Evolutionary conservation across 78 protist genomes (phyloP).

Genomic region (Emiliania huxleyi): DNA sequence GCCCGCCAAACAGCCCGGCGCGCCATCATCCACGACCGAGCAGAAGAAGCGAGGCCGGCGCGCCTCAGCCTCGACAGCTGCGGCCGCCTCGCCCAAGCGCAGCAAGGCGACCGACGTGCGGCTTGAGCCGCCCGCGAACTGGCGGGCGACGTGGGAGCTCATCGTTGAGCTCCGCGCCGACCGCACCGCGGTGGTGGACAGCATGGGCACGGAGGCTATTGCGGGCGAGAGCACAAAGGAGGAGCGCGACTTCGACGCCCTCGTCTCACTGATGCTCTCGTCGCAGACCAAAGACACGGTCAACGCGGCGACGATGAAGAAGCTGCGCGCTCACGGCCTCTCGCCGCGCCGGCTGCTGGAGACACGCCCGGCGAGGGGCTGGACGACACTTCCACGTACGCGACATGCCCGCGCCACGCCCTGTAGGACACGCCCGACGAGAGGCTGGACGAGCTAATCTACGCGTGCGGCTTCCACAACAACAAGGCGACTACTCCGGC

Average conservation of each 20-base stretch:
- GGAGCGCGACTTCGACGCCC: constrained; percentile 64
- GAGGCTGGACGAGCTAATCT: constrained; percentile 45
- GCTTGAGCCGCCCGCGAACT: neutral
- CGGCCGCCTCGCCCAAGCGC: too few species aligned
- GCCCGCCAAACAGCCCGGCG: too few species aligned
- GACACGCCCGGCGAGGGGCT: too few species aligned
- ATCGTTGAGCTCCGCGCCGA: constrained; percentile 60
- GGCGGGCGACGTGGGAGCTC: constrained; percentile 41
- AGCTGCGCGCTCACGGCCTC: constrained; percentile 62
- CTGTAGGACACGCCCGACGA: neutral
- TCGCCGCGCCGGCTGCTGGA: neutral
- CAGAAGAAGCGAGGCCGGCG: too few species aligned
- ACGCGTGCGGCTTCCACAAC: constrained; percentile 65
- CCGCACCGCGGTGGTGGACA: constrained; percentile 78
- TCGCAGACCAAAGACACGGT: constrained; percentile 79
- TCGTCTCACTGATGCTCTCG: constrained; percentile 73
- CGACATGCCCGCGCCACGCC: too few species aligned
- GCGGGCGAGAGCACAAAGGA: neutral
- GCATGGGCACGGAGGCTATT: constrained; percentile 60
- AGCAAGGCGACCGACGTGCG: too few species aligned
- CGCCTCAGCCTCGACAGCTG: too few species aligned
- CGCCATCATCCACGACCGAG: too few species aligned
- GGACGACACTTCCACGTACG: too few species aligned
- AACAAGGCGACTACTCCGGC: too few species aligned
- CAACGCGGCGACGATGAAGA: constrained; percentile 72